Evolutionary conservation across 129 eudicot genomes (phyloP).

Genomic region (Flaveria ramosissima): DNA sequence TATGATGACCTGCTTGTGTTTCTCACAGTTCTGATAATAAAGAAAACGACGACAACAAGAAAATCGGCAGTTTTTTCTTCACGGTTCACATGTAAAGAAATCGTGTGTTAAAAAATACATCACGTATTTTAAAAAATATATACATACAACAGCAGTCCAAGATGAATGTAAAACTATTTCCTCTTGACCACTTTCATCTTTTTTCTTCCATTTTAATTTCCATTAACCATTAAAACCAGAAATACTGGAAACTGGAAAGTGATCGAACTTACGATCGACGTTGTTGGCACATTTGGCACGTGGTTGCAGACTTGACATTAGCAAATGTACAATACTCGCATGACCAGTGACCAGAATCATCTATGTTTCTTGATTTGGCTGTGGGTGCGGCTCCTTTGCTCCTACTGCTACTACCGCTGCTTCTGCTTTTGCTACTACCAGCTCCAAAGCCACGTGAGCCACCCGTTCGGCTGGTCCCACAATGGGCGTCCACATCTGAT

Average conservation of each 20-base stretch:
- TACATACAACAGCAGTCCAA: constrained; percentile 33
- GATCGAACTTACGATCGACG: constrained; percentile 42
- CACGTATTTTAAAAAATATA: constrained; percentile 16
- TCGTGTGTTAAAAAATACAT: constrained; percentile 20
- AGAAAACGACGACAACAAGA: no score
- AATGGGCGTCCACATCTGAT: constrained; percentile 73
- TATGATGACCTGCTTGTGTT: no score
- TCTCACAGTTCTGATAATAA: no score
- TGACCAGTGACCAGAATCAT: constrained; percentile 85
- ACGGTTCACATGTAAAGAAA: neutral
- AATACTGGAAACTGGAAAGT: neutral
- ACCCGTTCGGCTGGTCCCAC: constrained; percentile 58
- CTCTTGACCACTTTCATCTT: constrained; percentile 20
- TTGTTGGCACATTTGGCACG: constrained; percentile 90
- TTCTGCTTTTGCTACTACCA: constrained; percentile 57
- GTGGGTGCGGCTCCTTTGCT: constrained; percentile 56
- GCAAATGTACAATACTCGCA: constrained; percentile 94
- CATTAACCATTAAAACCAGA: constrained; percentile 16
- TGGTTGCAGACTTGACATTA: constrained; percentile 57
- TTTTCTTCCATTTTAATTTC: constrained; percentile 6
- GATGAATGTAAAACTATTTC: constrained; percentile 17
- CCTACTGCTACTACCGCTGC: constrained; percentile 36
- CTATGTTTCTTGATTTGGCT: constrained; percentile 63
- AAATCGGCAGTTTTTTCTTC: no score
- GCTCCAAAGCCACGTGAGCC: constrained; percentile 62